phyloP scores from a whole-genome alignment of 768 basidiomycete species.

The Lactifluus piperatus region DNA sequence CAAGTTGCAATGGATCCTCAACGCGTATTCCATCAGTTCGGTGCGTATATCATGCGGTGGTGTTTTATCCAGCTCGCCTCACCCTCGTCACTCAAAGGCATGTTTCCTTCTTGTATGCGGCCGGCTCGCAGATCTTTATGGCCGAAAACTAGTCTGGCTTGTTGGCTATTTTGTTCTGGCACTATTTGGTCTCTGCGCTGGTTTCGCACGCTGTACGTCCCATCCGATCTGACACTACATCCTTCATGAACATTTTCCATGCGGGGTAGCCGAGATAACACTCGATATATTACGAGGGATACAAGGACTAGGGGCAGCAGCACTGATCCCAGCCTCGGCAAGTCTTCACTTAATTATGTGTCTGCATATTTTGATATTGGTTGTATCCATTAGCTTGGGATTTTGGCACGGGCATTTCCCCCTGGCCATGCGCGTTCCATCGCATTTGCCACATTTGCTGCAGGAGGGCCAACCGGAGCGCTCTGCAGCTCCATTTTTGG shows the following conservation, averaged over 20 bases:
- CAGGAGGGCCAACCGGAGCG: conserved; percentile 77
- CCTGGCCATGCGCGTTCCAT: conserved; percentile 55
- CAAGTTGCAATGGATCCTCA: conserved; percentile 57
- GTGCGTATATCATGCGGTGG: conserved; percentile 29
- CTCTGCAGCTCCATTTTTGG: conserved; percentile 63
- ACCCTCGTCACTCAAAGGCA: conserved; percentile 40
- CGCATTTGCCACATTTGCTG: conserved; percentile 78
- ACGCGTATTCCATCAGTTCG: conserved; percentile 59
- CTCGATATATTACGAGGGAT: conserved; percentile 67
- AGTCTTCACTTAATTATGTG: conserved; percentile 18
- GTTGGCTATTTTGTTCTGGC: conserved; percentile 46
- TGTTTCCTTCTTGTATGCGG: conserved; percentile 73
- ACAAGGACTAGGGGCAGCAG: conserved; percentile 75
- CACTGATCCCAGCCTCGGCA: conserved; percentile 65
- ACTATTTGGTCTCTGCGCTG: conserved; percentile 54
- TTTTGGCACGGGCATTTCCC: conserved; percentile 73
- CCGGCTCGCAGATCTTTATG: conserved; percentile 72
- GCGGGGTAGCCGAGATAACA: conserved; percentile 43
- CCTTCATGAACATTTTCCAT: neutral
- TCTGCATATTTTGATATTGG: neutral
- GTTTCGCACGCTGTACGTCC: conserved; percentile 46
- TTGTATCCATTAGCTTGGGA: conserved; percentile 48
- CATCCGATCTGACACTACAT: neutral
- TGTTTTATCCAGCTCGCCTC: neutral
- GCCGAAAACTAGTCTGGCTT: conserved; percentile 61